These are phyloP conservation scores for Suillus lakei DNA, from an alignment of 768 basidiomycete genomes.

Conservation along the genomic window DNA sequence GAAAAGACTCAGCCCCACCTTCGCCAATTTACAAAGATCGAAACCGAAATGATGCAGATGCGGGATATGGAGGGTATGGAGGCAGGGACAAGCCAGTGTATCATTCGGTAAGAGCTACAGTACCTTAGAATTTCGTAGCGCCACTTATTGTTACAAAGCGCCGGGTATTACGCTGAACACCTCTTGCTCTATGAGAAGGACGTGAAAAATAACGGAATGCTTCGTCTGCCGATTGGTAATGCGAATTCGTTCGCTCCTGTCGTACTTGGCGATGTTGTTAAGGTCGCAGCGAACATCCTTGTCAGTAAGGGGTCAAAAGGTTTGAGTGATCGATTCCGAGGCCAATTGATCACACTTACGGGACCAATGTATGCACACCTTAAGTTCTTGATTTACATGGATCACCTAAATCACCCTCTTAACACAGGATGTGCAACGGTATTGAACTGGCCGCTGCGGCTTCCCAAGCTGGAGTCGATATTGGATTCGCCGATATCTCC, in stretches of 20 bases:
- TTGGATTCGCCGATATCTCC: conserved; percentile 29
- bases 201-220: conserved; percentile 26
- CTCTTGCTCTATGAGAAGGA: conserved; percentile 34
- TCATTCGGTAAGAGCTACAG: conserved; percentile 24
- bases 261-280: conserved; percentile 35
- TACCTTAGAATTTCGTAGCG: background rate
- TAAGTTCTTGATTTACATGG: background rate
- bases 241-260: conserved; percentile 33
- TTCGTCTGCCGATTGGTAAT: conserved; percentile 32
- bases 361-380: conserved; percentile 13
- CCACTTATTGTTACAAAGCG: conserved; percentile 14
- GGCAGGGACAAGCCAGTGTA: conserved; percentile 34
- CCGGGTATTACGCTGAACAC: conserved; percentile 37
- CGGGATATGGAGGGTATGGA: conserved; percentile 26
- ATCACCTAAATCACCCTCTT: background rate
- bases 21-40: conserved; percentile 37
- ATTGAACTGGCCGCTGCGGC: conserved; percentile 30
- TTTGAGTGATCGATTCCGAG: conserved; percentile 31
- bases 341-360: conserved; percentile 33
- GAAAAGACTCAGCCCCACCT: conserved; percentile 34
- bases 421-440: conserved; percentile 24
- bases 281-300: conserved; percentile 29
- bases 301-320: conserved; percentile 35
- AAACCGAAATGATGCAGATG: conserved; percentile 30
- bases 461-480: conserved; percentile 24